Conservation (phyloP, 1,139 yeast species). For the Zygotorulaspora mrakii region DNA sequence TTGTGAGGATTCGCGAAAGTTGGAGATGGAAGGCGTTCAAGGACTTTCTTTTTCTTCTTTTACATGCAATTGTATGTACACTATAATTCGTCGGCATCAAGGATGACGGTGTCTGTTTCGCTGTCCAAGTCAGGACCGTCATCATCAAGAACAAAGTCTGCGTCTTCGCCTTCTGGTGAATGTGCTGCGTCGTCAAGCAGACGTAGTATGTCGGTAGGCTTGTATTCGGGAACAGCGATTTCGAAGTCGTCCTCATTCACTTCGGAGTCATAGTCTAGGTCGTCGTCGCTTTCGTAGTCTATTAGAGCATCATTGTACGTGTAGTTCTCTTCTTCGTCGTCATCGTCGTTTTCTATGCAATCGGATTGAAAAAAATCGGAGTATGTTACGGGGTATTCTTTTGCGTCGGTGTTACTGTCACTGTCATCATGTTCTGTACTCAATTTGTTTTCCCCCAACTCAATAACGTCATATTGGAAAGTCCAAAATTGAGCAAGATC, state of each 20-base stretch:
- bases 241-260: conserved; percentile 40
- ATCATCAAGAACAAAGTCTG: conserved; percentile 11
- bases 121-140: conserved; percentile 54
- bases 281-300: conserved; percentile 20
- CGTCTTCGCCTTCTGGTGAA: conserved; percentile 9
- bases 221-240: conserved; percentile 7
- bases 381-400: conserved; percentile 11
- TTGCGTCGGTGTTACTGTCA: not conserved
- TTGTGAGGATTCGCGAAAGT: too few relatives aligned
- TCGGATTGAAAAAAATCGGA: conserved; percentile 17
- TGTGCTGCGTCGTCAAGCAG: conserved; percentile 10
- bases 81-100: conserved; percentile 8
- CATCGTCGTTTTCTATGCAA: conserved; percentile 8
- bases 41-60: too few relatives aligned
- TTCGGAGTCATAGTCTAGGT: conserved; percentile 18
- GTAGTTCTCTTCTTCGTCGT: conserved; percentile 16
- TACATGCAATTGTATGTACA: not conserved
- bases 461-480: conserved; percentile 31
- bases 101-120: conserved; percentile 67
- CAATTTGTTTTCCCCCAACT: conserved; percentile 12
- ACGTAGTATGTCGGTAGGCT: conserved; percentile 9
- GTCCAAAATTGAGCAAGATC: conserved; percentile 45
- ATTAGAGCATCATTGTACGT: conserved; percentile 13
- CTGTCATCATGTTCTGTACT: conserved; percentile 2
- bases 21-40: too few relatives aligned